Percentiles rank a stretch among this genome's conserved stretches.
Evolutionary conservation across 805 yeast species (phyloP).

Genomic region (Myxozyma sirexii): DNA sequence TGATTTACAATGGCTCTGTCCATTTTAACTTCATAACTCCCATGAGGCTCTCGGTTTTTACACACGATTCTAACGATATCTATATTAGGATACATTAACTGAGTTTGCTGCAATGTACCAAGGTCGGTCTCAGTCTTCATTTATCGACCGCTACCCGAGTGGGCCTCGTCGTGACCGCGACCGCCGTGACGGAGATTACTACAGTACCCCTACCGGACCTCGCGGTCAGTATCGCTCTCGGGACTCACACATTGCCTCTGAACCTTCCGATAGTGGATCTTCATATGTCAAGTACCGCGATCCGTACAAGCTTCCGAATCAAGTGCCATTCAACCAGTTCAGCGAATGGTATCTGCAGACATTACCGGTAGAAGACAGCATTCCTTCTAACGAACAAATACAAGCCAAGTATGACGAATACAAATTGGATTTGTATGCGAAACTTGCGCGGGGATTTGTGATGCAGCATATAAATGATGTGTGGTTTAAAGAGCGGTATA

Average conservation of each 20-base stretch:
- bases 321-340: slow-evolving; percentile 28
- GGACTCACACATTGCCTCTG: not conserved
- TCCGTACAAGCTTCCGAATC: slow-evolving; percentile 19
- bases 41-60: not conserved
- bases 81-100: not conserved
- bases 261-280: not conserved
- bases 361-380: slow-evolving; percentile 1
- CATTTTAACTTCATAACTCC: too few species aligned
- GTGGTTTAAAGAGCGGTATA: slow-evolving; percentile 35
- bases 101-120: slow-evolving; percentile 1
- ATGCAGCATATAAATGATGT: slow-evolving; percentile 26
- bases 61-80: not conserved
- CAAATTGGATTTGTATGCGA: slow-evolving; percentile 29
- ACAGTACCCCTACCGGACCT: slow-evolving; percentile 3
- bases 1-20: too few species aligned
- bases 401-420: slow-evolving; percentile 25
- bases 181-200: slow-evolving; percentile 20
- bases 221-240: slow-evolving; percentile 8
- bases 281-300: slow-evolving; percentile 15
- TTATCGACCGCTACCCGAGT: slow-evolving; percentile 13
- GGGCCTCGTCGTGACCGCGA: slow-evolving; percentile 1
- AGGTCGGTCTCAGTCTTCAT: not conserved
- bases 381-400: slow-evolving; percentile 2
- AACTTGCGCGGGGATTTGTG: slow-evolving; percentile 33
- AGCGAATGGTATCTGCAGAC: slow-evolving; percentile 25